Evolutionary conservation across 208 protist species (phyloP).

Genomic region (Trypanosomatidae sp.): DNA sequence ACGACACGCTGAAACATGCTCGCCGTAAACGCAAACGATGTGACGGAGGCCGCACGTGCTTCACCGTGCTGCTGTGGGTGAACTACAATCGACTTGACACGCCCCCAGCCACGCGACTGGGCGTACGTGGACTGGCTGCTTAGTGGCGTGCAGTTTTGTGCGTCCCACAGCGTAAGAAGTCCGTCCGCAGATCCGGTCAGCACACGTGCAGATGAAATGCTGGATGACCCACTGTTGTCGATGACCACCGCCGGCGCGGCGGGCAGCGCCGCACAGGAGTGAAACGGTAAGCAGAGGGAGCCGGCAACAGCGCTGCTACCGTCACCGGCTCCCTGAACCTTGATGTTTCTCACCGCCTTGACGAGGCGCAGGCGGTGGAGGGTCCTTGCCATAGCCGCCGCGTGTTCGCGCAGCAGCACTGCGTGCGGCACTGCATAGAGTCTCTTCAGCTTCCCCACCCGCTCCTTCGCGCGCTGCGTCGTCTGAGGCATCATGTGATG

Average conservation of each 20-base stretch:
- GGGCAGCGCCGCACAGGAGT: conserved; percentile 49
- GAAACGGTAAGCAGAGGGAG: conserved; percentile 71
- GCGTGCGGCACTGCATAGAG: conserved; percentile 41
- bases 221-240: not conserved
- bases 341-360: conserved; percentile 83
- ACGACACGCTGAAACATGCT: conserved; percentile 76
- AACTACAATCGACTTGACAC: conserved; percentile 53
- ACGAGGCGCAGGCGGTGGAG: conserved; percentile 53
- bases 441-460: conserved; percentile 57
- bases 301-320: conserved; percentile 27
- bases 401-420: conserved; percentile 36
- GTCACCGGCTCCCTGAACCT: conserved; percentile 27
- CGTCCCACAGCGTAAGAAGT: conserved; percentile 82
- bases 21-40: conserved; percentile 56
- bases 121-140: conserved; percentile 46
- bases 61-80: conserved; percentile 29
- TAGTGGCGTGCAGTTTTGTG: conserved; percentile 39
- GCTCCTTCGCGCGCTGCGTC: conserved; percentile 42
- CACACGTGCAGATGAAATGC: conserved; percentile 13
- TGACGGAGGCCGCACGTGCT: not conserved
- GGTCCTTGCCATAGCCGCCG: conserved; percentile 19
- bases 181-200: conserved; percentile 77
- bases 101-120: conserved; percentile 43
- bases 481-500: conserved; percentile 51
- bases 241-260: not conserved